Evolutionary conservation across 352 stramenopile species (phyloP).

Genomic region (Globisporangium nunn): DNA sequence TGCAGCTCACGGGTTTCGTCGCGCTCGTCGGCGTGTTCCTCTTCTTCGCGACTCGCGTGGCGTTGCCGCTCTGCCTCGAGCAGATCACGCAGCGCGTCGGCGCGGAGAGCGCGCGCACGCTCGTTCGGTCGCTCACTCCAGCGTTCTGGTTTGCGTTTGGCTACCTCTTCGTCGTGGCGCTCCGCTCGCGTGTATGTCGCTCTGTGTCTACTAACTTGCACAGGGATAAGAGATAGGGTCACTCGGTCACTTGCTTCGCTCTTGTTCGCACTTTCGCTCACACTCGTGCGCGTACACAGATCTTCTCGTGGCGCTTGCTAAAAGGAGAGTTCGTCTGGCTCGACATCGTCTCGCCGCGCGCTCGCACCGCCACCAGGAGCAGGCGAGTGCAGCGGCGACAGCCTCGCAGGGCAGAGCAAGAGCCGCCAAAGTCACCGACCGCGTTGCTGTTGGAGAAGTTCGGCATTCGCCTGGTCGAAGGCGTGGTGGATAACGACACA

Average conservation of each 20-base stretch:
- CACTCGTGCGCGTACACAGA: conserved; percentile 19
- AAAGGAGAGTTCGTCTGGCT: conserved; percentile 34
- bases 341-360: conserved; percentile 12
- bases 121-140: conserved; percentile 27
- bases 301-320: conserved; percentile 48
- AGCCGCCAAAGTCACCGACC: conserved; percentile 16
- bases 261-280: too few species aligned
- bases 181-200: conserved; percentile 32
- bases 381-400: conserved; percentile 7
- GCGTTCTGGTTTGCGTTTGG: conserved; percentile 53
- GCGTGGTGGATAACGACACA: background rate
- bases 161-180: conserved; percentile 33
- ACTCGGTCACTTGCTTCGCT: too few species aligned
- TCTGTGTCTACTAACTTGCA: background rate
- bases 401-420: conserved; percentile 1
- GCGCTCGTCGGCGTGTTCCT: conserved; percentile 4
- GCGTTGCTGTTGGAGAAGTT: conserved; percentile 30
- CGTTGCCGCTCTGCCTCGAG: conserved; percentile 17
- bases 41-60: conserved; percentile 7
- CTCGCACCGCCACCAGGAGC: conserved; percentile 1
- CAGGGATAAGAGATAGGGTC: too few species aligned
- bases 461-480: conserved; percentile 28
- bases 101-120: conserved; percentile 16
- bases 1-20: conserved; percentile 14
- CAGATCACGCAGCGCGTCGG: conserved; percentile 22